A percentile compares a stretch with the other conserved stretches of the same genome.
Conservation (phyloP, 2,329 filamentous ascomycete genomes). For the Geoglossum cookeanum region DNA sequence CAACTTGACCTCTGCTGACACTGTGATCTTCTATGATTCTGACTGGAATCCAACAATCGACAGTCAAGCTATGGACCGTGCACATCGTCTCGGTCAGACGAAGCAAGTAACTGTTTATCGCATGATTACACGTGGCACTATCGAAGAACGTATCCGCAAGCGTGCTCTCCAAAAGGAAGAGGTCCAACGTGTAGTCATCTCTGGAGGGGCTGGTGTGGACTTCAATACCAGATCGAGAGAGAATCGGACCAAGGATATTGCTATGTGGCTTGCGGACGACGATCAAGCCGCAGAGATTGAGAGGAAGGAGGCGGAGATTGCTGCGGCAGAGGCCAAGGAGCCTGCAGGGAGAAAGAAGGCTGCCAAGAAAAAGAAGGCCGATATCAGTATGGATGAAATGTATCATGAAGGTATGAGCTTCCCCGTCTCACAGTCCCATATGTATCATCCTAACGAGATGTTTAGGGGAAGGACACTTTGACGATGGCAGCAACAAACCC, state of each 20-base stretch:
- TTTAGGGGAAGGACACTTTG: slow-evolving; percentile 87
- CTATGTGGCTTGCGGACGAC: slow-evolving; percentile 95
- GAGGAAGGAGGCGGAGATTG: slow-evolving; percentile 70
- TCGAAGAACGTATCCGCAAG: slow-evolving; percentile 95
- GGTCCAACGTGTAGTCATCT: slow-evolving; percentile 91
- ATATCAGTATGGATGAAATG: slow-evolving; percentile 74
- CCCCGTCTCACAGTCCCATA: not conserved
- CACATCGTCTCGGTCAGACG: slow-evolving; percentile 91
- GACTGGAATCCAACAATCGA: slow-evolving; percentile 99
- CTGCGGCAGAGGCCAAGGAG: slow-evolving; percentile 36
- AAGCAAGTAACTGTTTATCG: slow-evolving; percentile 93
- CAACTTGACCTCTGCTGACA: slow-evolving; percentile 90
- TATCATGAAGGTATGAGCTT: slow-evolving; percentile 81
- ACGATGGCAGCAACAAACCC: slow-evolving; percentile 61
- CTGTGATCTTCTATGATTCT: slow-evolving; percentile 98
- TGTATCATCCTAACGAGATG: slow-evolving; percentile 16
- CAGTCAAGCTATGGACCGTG: slow-evolving; percentile 96
- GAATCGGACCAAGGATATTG: slow-evolving; percentile 93
- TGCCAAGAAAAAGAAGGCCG: slow-evolving; percentile 36
- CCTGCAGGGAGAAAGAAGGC: slow-evolving; percentile 33
- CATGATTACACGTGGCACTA: slow-evolving; percentile 88
- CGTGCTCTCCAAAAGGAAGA: slow-evolving; percentile 96
- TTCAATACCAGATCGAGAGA: slow-evolving; percentile 85
- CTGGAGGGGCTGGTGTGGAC: slow-evolving; percentile 78
- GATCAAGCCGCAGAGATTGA: slow-evolving; percentile 91